These are phyloP conservation scores for Pyricularia pennisetigena DNA, from an alignment of 2,329 filamentous ascomycete species.

Conservation along the genomic window DNA sequence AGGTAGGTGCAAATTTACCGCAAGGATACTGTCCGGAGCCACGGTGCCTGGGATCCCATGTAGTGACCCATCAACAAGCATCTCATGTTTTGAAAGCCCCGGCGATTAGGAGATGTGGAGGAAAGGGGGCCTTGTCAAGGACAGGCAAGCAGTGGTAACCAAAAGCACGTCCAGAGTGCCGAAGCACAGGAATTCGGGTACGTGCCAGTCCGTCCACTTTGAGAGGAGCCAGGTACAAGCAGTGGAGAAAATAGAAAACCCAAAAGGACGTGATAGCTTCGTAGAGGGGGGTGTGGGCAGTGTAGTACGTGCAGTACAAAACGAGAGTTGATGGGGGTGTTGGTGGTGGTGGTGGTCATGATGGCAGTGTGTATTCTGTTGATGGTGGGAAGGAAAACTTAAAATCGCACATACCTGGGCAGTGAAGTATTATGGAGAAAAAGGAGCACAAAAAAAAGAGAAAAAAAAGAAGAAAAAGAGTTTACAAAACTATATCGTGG, in stretches of 20 bases:
- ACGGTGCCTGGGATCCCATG: not conserved
- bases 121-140: not conserved
- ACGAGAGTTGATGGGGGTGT: not conserved
- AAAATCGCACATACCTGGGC: not conserved
- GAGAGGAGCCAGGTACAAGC: not conserved
- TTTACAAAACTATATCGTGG: not conserved
- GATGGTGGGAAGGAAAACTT: not conserved
- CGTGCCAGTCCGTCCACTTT: not conserved
- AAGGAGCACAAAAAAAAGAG: not conserved
- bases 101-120: not conserved
- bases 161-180: not conserved
- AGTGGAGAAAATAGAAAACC: not conserved
- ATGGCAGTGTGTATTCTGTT: not conserved
- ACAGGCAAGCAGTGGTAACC: not conserved
- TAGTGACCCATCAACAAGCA: not conserved
- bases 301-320: not conserved
- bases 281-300: not conserved
- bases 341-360: not conserved
- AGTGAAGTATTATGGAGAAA: no score
- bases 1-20: not conserved
- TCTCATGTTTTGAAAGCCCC: constrained; percentile 2
- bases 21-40: not conserved
- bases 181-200: not conserved
- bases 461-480: not conserved
- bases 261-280: not conserved